Percentiles rank a stretch among this genome's conserved stretches.
These are phyloP conservation scores for Gaeumannomyces sp. DNA, from an alignment of 2,329 filamentous ascomycete species.

Conservation along the genomic window DNA sequence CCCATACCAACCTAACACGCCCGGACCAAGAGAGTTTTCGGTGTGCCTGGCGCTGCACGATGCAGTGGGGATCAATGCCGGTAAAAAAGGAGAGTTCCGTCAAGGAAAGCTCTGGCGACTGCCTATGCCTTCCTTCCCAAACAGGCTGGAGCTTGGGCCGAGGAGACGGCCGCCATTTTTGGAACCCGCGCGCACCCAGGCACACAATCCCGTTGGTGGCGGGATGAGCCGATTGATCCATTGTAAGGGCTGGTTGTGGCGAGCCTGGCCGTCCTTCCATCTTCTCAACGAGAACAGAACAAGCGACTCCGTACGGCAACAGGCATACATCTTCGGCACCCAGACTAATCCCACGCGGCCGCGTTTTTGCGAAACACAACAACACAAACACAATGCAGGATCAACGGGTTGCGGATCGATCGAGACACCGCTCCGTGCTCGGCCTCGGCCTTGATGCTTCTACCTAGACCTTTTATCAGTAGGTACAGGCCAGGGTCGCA, in stretches of 20 bases:
- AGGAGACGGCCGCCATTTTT: not conserved
- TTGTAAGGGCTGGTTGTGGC: not conserved
- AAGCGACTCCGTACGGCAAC: not conserved
- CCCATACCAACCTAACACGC: no score
- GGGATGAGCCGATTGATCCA: not conserved
- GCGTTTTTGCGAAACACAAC: not conserved
- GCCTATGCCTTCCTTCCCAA: not conserved
- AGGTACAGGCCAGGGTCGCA: not conserved
- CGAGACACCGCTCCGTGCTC: not conserved
- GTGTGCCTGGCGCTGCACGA: not conserved
- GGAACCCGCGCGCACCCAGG: not conserved
- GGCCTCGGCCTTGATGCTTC: not conserved
- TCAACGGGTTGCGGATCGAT: not conserved
- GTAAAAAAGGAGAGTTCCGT: not conserved
- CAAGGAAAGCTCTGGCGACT: not conserved
- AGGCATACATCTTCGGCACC: not conserved
- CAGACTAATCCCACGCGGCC: not conserved
- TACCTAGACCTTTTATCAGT: not conserved
- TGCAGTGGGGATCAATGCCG: not conserved
- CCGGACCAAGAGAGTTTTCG: not conserved
- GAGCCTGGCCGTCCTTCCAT: no score
- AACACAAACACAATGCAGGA: not conserved
- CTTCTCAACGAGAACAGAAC: no score
- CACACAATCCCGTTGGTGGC: not conserved
- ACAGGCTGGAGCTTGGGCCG: not conserved